Evolutionary conservation across 306 rosid species (phyloP), one percentile per base, ranked within the genome.

Genomic region (Acacia crassicarpa): DNA sequence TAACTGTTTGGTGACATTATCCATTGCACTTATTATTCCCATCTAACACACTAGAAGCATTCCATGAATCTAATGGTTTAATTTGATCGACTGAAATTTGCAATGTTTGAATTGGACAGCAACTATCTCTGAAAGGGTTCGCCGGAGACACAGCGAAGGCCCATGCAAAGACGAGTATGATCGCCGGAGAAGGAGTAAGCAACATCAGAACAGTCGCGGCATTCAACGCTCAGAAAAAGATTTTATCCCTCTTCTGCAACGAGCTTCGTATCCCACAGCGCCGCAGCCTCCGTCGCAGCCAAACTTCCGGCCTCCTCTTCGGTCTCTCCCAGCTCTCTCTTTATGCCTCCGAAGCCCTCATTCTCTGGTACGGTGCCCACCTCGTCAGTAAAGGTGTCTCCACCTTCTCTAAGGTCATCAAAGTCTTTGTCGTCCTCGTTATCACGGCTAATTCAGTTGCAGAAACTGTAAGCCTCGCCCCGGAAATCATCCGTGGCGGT

Each of bases 61-160:
- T 32, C n/a, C 5, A 32, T 15, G 69, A 32, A 27, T 63, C 4
- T 15, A 63, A 30, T 15, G 69, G 41, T 63, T 10, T 32, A 14
- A 27, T 30, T 77, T 82, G 67, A 73, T 73, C 49, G 38, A 73
- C 25, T 81, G 68, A 40, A 19, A 67, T 71, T 23, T 56, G 12
- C 17, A 48, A 1, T 78, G 22, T 75, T 80, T 86, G 69, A 53
- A 71, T 86, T 84, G 19, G 22, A 74, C 91, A 96, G 99, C 99
- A 96, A 96, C 90, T 96, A 51, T 96, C 97, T 44, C 91, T 96
- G 1, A 96, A 96, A 84, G 99, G 99, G 19, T 96, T 96, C 62
- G 99, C 99, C 6, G 99, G 99, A 63, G 99, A 96, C 90, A 96
- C 98, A 4, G 99, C 99, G 33, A 92, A 96, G 84, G 98, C 99